Conservation (phyloP, 2,329 filamentous ascomycete species). For the Hypoxylon sp. region DNA sequence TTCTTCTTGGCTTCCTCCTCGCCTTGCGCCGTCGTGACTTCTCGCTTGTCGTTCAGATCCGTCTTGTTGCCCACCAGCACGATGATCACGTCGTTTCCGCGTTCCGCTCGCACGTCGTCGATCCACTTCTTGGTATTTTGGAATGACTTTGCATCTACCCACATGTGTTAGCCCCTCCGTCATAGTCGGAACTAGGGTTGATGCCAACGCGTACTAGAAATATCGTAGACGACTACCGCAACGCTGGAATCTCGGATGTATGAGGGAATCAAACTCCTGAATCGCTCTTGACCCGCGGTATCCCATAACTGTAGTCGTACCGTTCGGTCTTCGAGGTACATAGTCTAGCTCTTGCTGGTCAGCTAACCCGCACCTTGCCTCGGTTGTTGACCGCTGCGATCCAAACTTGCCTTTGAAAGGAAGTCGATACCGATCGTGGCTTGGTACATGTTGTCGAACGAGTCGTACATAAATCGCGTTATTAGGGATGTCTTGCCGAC, state of each 20-base stretch:
- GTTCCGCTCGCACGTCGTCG: slow-evolving; percentile 95
- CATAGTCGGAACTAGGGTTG: neutral
- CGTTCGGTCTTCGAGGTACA: slow-evolving; percentile 99
- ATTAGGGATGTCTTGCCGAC: slow-evolving; percentile 99
- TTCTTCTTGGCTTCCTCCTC: slow-evolving; percentile 99
- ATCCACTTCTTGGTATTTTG: slow-evolving; percentile 99
- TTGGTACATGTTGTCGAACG: slow-evolving; percentile 99
- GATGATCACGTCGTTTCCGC: slow-evolving; percentile 98
- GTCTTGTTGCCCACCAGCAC: slow-evolving; percentile 99
- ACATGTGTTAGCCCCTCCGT: slow-evolving; percentile 43
- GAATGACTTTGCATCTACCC: slow-evolving; percentile 89
- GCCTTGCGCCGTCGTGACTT: slow-evolving; percentile 95
- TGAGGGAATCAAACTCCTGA: slow-evolving; percentile 95
- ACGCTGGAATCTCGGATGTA: slow-evolving; percentile 99
- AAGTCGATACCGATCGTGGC: slow-evolving; percentile 99
- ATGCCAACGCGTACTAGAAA: slow-evolving; percentile 76
- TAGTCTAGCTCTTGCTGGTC: slow-evolving; percentile 73
- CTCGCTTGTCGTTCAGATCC: slow-evolving; percentile 96
- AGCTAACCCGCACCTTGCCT: slow-evolving; percentile 20
- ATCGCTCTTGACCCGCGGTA: slow-evolving; percentile 96
- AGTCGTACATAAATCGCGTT: slow-evolving; percentile 99
- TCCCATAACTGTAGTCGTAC: slow-evolving; percentile 99
- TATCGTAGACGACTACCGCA: slow-evolving; percentile 98
- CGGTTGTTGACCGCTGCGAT: neutral
- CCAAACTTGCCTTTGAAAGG: slow-evolving; percentile 84